phyloP scores from a whole-genome alignment of 192 early-diverging fungal species.

The Borealophlyctis nickersoniae region DNA sequence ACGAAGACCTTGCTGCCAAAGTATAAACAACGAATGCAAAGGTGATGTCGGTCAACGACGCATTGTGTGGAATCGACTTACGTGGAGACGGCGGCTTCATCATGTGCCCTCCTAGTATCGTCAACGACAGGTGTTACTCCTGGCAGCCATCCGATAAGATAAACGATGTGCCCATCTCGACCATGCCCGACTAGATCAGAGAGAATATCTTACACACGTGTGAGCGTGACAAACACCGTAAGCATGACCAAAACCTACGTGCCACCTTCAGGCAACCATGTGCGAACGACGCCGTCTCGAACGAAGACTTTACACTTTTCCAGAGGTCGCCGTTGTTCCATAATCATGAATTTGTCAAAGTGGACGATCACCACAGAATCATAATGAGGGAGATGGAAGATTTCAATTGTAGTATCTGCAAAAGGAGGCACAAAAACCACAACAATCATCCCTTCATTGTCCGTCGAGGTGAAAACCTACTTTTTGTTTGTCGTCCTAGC shows the following conservation, averaged over 20 bases:
- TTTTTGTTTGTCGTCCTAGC: slow-evolving; percentile 19
- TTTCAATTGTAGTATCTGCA: slow-evolving; percentile 15
- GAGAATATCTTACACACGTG: slow-evolving; percentile 12
- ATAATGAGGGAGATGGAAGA: slow-evolving; percentile 17
- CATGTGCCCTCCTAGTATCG: slow-evolving; percentile 4
- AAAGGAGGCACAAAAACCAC: slow-evolving; percentile 8
- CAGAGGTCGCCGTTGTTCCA: slow-evolving; percentile 2
- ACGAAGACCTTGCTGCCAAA: neutral
- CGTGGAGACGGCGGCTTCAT: slow-evolving; percentile 17
- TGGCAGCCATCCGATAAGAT: slow-evolving; percentile 19
- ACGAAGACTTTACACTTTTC: slow-evolving; percentile 17
- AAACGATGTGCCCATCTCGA: slow-evolving; percentile 4
- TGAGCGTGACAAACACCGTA: neutral
- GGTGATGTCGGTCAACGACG: slow-evolving; percentile 17
- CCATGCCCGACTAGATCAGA: slow-evolving; percentile 11
- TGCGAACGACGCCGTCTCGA: slow-evolving; percentile 2
- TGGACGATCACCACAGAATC: slow-evolving; percentile 9
- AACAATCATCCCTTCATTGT: slow-evolving; percentile 21
- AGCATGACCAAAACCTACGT: neutral
- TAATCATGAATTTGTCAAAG: no score
- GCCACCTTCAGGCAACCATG: neutral
- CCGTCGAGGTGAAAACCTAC: slow-evolving; percentile 1
- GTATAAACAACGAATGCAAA: slow-evolving; percentile 12
- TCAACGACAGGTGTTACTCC: neutral
- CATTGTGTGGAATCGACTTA: slow-evolving; percentile 14